Conservation (phyloP, 2,329 filamentous ascomycete genomes). For the Aureobasidium pullulans region DNA sequence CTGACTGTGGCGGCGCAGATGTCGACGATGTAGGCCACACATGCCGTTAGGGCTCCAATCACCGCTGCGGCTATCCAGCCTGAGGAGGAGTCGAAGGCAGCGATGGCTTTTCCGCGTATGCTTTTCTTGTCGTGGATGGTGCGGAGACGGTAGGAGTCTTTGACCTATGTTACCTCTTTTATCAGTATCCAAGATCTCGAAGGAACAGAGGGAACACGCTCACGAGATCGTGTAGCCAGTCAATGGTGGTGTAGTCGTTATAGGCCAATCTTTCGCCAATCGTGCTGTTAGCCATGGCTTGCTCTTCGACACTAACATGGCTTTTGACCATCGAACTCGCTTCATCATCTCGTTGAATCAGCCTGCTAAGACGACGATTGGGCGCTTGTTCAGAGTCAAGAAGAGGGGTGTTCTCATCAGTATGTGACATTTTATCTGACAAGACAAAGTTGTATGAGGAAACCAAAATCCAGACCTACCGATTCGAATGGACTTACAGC, state of each 20-base stretch:
- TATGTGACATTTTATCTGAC: not conserved
- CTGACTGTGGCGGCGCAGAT: conserved; percentile 47
- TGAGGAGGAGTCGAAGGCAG: conserved; percentile 43
- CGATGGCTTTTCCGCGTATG: conserved; percentile 33
- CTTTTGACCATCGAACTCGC: conserved; percentile 36
- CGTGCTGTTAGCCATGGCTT: conserved; percentile 37
- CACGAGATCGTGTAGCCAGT: conserved; percentile 55
- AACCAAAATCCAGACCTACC: not conserved
- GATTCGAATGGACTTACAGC: not conserved
- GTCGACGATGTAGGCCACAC: conserved; percentile 50
- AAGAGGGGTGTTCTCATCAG: conserved; percentile 9
- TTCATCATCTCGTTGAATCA: conserved; percentile 33
- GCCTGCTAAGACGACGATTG: conserved; percentile 26
- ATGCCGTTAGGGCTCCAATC: conserved; percentile 49
- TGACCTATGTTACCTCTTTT: conserved; percentile 33
- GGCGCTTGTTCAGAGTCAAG: not conserved
- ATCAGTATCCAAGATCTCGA: too few relatives aligned
- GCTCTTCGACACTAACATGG: conserved; percentile 42
- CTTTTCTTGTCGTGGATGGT: conserved; percentile 37
- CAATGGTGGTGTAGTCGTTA: conserved; percentile 55
- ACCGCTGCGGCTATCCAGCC: conserved; percentile 50
- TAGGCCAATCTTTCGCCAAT: conserved; percentile 52
- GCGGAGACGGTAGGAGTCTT: conserved; percentile 49
- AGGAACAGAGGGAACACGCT: not conserved
- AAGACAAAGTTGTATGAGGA: not conserved